Evolutionary conservation across 2,329 filamentous ascomycete species (phyloP).

Genomic region (Trichoderma arundinaceum): DNA sequence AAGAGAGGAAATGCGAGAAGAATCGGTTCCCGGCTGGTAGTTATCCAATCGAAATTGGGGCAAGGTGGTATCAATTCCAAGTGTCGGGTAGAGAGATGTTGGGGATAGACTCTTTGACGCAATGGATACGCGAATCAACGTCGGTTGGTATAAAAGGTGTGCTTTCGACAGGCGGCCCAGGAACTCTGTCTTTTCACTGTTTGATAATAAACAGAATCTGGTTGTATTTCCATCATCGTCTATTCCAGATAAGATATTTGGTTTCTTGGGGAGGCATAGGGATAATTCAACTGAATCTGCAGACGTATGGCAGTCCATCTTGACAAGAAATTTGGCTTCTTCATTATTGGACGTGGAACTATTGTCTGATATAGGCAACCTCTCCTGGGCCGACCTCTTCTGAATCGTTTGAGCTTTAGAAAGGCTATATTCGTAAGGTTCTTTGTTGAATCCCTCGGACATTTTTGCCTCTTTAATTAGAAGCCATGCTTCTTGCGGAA

Average conservation of each 20-base stretch:
- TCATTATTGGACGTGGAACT: neutral
- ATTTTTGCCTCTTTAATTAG: neutral
- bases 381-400: too few species aligned
- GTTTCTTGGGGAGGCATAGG: neutral
- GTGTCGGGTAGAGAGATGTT: constrained; percentile 1
- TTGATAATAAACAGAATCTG: neutral
- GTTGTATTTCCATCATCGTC: neutral
- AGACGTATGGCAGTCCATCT: neutral
- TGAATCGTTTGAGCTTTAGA: neutral
- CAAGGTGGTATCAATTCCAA: neutral
- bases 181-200: neutral
- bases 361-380: neutral
- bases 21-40: too few species aligned
- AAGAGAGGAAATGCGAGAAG: too few species aligned
- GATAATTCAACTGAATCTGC: neutral
- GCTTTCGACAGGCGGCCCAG: neutral
- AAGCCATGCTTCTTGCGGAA: constrained; percentile 9
- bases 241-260: neutral
- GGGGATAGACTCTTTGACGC: neutral
- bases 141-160: neutral
- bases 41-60: neutral
- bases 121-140: constrained; percentile 1
- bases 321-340: neutral
- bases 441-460: constrained; percentile 6
- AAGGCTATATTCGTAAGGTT: constrained; percentile 2